Base-by-base conservation (phyloP, 257 asterid species). In the Rubia yunnanensis region DNA sequence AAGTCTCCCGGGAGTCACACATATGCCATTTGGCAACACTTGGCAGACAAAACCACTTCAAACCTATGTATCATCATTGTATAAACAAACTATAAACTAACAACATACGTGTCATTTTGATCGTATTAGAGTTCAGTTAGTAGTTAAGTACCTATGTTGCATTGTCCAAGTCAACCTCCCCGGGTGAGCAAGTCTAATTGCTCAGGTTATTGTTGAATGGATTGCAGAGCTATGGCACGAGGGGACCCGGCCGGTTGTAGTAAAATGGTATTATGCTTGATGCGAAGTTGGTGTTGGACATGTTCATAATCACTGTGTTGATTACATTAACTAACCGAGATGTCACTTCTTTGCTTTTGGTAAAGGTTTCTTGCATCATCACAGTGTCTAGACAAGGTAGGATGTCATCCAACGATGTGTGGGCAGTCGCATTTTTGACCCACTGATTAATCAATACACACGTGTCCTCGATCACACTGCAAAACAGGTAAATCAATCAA, bases 231-330 rank as follows among this genome's bases (percentile, higher is more conserved):
- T 36, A 73, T 0, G 96, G 97, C 60, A 92, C 67, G 53, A 80
- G 86, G 0, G 97, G 98, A 30, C 98, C 98, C 7, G 97, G 89
- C 59, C 89, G 98, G 63, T 92, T 92, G 86, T 73, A 87, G 82
- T 92, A 92, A 20, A 87, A 53, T 1, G 84, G 85, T 15, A 59
- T 84, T n/a, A 87, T 78, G 81, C 72, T 75, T 8, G 98, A 91
- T 24, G 95, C 76, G 31, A 88, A 88, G 76, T 92, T 89, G 76
- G 79, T 83, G 81, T 92, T 92, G 5, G 98, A 87, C 74, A 87
- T 86, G 54, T 89, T 92, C 60, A 82, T 82, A 67, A 92, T 85
- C 44, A 92, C 91, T 14, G 83, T 76, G 72, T 92, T 92, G 54
- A 87, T 70, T 59, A 83, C 68, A 64, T 78, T 74, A 20, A 80